Conservation (phyloP, 2,329 filamentous ascomycete genomes). For the Fusarium tanahbumbuense region DNA sequence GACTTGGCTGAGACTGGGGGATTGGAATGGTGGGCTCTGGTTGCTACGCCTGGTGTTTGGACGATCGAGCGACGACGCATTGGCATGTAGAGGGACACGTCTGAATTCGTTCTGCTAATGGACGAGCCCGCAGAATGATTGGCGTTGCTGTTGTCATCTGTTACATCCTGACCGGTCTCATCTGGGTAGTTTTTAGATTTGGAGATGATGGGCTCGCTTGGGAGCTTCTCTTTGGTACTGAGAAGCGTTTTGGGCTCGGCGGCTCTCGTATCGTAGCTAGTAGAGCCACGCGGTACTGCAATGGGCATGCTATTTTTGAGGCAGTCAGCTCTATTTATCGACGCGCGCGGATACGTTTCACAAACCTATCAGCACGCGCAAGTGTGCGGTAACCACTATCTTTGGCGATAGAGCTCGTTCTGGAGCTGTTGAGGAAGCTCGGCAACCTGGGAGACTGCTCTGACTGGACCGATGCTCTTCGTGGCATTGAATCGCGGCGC, state of each 20-base stretch:
- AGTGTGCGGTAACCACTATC: slow-evolving; percentile 31
- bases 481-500: slow-evolving; percentile 32
- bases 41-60: slow-evolving; percentile 63
- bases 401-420: slow-evolving; percentile 28
- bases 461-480: slow-evolving; percentile 37
- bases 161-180: slow-evolving; percentile 35
- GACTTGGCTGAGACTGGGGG: slow-evolving; percentile 44
- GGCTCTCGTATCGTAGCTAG: slow-evolving; percentile 35
- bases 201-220: slow-evolving; percentile 27
- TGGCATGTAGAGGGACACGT: slow-evolving; percentile 60
- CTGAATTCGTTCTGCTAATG: slow-evolving; percentile 55
- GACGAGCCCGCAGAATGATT: slow-evolving; percentile 33
- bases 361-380: slow-evolving; percentile 43
- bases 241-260: slow-evolving; percentile 33
- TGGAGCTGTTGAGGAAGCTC: slow-evolving; percentile 28
- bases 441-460: slow-evolving; percentile 32
- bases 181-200: slow-evolving; percentile 27
- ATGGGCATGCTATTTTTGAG: slow-evolving; percentile 34
- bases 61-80: slow-evolving; percentile 61
- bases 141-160: slow-evolving; percentile 38
- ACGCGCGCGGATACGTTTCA: slow-evolving; percentile 15
- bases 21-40: slow-evolving; percentile 50
- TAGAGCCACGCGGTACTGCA: slow-evolving; percentile 25
- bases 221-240: slow-evolving; percentile 26
- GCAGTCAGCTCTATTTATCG: slow-evolving; percentile 36